A percentile compares a stretch with the other conserved stretches of the same genome.
These are phyloP conservation scores for Panicum hallii DNA, from an alignment of 202 grass and related monocot genomes.

Conservation along the genomic window DNA sequence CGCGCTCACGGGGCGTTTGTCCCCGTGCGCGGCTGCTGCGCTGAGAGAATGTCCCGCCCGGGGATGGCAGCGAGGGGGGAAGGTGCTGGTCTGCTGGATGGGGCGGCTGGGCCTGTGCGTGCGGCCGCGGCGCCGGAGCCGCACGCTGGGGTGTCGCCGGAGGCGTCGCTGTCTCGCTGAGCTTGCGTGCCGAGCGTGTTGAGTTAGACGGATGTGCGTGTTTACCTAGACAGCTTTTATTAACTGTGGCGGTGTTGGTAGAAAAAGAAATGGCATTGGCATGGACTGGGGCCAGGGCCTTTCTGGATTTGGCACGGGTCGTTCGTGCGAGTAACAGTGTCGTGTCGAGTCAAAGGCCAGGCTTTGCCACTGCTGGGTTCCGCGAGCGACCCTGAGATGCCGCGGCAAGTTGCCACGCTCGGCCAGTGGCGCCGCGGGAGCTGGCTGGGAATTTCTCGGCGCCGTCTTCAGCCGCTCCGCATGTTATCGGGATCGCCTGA, in stretches of 20 bases:
- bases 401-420: conserved; percentile 30
- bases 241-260: background rate
- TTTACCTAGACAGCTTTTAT: no score
- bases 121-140: conserved; percentile 2
- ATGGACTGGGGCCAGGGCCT: background rate
- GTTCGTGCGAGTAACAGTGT: background rate
- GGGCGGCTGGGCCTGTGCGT: background rate
- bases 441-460: conserved; percentile 5
- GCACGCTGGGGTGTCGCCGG: background rate
- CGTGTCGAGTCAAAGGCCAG: background rate
- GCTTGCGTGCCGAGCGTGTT: no score
- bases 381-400: background rate
- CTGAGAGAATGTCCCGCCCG: conserved; percentile 44
- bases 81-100: no score
- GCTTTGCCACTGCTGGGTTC: background rate
- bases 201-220: no score
- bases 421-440: background rate
- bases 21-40: conserved; percentile 26
- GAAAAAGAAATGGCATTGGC: no score
- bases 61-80: background rate
- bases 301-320: background rate
- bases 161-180: background rate
- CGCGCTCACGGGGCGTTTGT: conserved; percentile 37
- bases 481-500: conserved; percentile 18
- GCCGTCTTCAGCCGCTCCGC: conserved; percentile 3